Conservation (phyloP, 108 stramenopile genomes). For the Fistulifera solaris region DNA sequence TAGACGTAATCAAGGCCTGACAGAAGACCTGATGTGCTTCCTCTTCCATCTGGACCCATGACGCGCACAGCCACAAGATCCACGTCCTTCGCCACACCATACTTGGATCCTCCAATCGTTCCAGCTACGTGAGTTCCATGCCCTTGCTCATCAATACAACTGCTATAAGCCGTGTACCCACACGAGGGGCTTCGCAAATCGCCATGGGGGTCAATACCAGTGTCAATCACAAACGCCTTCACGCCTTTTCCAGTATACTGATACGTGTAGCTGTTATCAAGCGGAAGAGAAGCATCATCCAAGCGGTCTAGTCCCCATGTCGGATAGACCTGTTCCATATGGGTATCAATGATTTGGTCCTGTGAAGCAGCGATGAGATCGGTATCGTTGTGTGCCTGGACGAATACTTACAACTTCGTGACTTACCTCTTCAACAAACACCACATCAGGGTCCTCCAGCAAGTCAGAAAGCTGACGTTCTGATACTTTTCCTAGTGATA, state of each 20-base stretch:
- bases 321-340: conserved; percentile 4
- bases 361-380: too few species aligned
- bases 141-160: conserved; percentile 12
- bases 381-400: too few species aligned
- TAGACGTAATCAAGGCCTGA: conserved; percentile 2
- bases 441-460: too few species aligned
- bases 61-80: conserved; percentile 24
- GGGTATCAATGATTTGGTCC: conserved; percentile 2
- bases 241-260: conserved; percentile 2
- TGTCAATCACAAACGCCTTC: not conserved
- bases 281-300: not conserved
- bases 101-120: conserved; percentile 25
- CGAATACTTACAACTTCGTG: too few species aligned
- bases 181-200: not conserved
- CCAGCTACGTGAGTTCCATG: conserved; percentile 50
- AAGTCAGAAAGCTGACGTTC: too few species aligned
- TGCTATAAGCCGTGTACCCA: conserved; percentile 9
- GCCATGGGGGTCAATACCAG: not conserved
- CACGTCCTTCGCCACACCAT: conserved; percentile 3
- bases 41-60: not conserved
- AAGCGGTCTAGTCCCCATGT: conserved; percentile 7
- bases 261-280: conserved; percentile 1
- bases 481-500: too few species aligned
- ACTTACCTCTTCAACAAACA: too few species aligned
- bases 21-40: not conserved